A percentile compares a stretch with the other conserved stretches of the same genome.
Evolutionary conservation across 73 alveolate genomes (phyloP).

Genomic region (Paramecium primaurelia): DNA sequence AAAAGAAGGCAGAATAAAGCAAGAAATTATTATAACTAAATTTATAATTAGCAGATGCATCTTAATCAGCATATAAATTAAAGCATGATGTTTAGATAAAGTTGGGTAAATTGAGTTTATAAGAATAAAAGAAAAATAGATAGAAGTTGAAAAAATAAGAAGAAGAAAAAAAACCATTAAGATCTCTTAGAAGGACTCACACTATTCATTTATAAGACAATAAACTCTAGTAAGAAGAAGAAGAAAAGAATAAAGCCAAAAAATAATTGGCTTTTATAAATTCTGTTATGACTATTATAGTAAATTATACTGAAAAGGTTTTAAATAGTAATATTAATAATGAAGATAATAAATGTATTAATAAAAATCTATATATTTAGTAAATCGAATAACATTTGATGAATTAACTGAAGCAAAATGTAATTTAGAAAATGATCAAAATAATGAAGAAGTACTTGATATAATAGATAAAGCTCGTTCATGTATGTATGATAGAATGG

Average conservation of each 20-base stretch:
- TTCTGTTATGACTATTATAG: background rate
- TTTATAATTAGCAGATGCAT: background rate
- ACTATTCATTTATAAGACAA: background rate
- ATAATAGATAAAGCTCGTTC: background rate
- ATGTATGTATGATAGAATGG: constrained; percentile 18
- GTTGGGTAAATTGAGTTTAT: background rate
- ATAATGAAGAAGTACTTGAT: background rate
- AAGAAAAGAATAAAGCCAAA: background rate
- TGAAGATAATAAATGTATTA: constrained; percentile 9
- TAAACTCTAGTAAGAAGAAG: background rate
- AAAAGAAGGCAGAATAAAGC: constrained; percentile 1
- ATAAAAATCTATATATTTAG: background rate
- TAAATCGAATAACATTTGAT: constrained; percentile 7
- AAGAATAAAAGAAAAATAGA: background rate
- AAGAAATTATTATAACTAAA: constrained; percentile 15
- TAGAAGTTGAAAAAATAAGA: background rate
- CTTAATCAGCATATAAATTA: background rate
- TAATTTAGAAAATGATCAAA: background rate
- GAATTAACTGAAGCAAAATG: background rate
- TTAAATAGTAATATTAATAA: background rate
- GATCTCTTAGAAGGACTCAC: constrained; percentile 21
- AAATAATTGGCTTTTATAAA: background rate
- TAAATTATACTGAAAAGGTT: constrained; percentile 26
- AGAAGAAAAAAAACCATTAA: constrained; percentile 4
- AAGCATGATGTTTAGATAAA: background rate